Percentiles rank a stretch among this genome's conserved stretches.
These are phyloP conservation scores for Cylindrotheca fusiformis DNA, from an alignment of 108 stramenopile species.

Conservation along the genomic window DNA sequence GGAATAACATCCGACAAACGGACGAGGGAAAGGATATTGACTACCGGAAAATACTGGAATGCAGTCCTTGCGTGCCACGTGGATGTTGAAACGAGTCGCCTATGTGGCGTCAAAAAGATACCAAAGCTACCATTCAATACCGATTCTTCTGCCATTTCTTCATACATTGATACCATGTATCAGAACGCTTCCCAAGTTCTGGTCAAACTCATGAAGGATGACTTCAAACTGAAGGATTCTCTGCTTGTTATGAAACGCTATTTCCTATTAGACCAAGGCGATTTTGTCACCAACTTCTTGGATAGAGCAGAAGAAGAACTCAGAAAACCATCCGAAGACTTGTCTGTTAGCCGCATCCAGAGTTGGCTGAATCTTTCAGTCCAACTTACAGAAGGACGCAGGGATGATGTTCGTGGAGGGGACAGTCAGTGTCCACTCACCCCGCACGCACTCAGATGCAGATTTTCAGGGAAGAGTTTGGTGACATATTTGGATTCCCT, in stretches of 20 bases:
- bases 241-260: constrained; percentile 89
- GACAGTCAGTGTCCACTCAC: constrained; percentile 10
- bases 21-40: constrained; percentile 57
- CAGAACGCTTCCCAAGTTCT: constrained; percentile 66
- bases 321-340: constrained; percentile 41
- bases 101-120: constrained; percentile 7
- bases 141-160: constrained; percentile 46
- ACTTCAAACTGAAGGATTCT: constrained; percentile 60
- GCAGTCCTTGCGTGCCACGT: constrained; percentile 71
- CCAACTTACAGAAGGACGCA: constrained; percentile 37
- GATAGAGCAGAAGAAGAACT: constrained; percentile 91
- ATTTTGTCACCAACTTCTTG: constrained; percentile 95
- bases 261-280: constrained; percentile 97
- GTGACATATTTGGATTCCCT: constrained; percentile 61
- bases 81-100: constrained; percentile 12
- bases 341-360: constrained; percentile 79
- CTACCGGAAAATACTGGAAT: constrained; percentile 92
- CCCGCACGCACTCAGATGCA: constrained; percentile 38
- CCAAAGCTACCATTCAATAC: constrained; percentile 27
- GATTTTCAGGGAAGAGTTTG: constrained; percentile 57
- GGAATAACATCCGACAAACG: constrained; percentile 22
- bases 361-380: constrained; percentile 73
- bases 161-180: constrained; percentile 66
- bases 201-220: constrained; percentile 60
- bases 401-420: background rate